phyloP scores from a whole-genome alignment of 2,329 filamentous ascomycete species.

The Raffaelea ambrosiae region DNA sequence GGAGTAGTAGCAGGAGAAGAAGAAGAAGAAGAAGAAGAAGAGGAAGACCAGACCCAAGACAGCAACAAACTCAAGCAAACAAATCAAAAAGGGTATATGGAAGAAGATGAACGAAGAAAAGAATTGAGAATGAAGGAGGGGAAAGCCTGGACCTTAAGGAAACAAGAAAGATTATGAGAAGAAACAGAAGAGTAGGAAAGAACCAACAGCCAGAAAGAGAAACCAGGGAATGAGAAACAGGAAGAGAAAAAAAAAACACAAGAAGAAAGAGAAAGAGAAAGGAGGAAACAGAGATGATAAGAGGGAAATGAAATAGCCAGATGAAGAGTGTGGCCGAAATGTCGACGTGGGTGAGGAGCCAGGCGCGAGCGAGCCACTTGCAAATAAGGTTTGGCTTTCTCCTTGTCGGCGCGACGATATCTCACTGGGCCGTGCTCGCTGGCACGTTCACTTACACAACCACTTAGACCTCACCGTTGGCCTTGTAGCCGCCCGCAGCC shows the following conservation, averaged over 20 bases:
- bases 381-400: no score
- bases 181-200: background rate
- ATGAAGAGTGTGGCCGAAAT: no score
- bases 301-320: background rate
- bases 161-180: background rate
- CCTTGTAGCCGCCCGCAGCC: no score
- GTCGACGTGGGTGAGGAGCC: background rate
- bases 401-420: no score
- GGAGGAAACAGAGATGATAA: background rate
- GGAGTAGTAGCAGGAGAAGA: no score
- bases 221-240: background rate
- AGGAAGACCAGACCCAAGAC: background rate
- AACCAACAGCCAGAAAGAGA: background rate
- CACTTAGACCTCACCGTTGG: no score
- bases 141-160: no score
- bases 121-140: no score
- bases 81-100: constrained; percentile 1
- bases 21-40: no score
- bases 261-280: background rate
- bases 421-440: no score
- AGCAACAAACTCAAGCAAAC: background rate
- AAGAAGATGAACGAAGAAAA: background rate
- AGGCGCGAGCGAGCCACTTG: no score
- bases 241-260: background rate
- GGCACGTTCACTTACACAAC: no score